These are phyloP conservation scores for Plasmopara muralis DNA, from an alignment of 352 stramenopile genomes.

Conservation along the genomic window DNA sequence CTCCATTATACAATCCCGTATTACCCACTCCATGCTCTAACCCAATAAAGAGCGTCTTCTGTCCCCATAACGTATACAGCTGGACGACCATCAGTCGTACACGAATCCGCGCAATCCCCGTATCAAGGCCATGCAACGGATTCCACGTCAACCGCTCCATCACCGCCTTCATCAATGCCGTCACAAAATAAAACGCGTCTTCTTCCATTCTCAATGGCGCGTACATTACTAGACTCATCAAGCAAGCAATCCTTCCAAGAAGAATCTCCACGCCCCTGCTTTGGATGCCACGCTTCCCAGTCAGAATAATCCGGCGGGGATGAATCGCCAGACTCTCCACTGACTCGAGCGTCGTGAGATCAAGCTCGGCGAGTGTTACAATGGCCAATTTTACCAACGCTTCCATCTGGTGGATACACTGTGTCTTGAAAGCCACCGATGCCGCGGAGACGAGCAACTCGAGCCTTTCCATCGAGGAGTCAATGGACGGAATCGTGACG, in stretches of 20 bases:
- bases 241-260: slow-evolving; percentile 27
- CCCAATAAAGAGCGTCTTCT: slow-evolving; percentile 30
- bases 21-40: slow-evolving; percentile 72
- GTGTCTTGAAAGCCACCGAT: slow-evolving; percentile 61
- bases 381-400: slow-evolving; percentile 78
- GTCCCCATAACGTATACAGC: slow-evolving; percentile 57
- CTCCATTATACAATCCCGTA: slow-evolving; percentile 73
- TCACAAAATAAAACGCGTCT: slow-evolving; percentile 85
- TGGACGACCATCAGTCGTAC: slow-evolving; percentile 40
- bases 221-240: slow-evolving; percentile 70
- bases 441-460: slow-evolving; percentile 59
- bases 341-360: slow-evolving; percentile 14
- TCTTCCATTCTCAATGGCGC: slow-evolving; percentile 68
- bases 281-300: too few relatives aligned
- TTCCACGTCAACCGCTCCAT: slow-evolving; percentile 38
- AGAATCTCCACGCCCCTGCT: slow-evolving; percentile 18
- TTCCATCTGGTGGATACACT: slow-evolving; percentile 83
- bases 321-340: too few relatives aligned
- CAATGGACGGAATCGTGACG: slow-evolving; percentile 86
- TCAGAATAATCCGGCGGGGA: too few relatives aligned
- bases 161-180: slow-evolving; percentile 62
- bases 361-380: slow-evolving; percentile 63
- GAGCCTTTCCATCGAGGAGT: slow-evolving; percentile 37
- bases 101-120: slow-evolving; percentile 25
- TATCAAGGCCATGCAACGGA: slow-evolving; percentile 10